Evolutionary conservation across 2,329 filamentous ascomycete species (phyloP).

Genomic region (Neurospora sp.): DNA sequence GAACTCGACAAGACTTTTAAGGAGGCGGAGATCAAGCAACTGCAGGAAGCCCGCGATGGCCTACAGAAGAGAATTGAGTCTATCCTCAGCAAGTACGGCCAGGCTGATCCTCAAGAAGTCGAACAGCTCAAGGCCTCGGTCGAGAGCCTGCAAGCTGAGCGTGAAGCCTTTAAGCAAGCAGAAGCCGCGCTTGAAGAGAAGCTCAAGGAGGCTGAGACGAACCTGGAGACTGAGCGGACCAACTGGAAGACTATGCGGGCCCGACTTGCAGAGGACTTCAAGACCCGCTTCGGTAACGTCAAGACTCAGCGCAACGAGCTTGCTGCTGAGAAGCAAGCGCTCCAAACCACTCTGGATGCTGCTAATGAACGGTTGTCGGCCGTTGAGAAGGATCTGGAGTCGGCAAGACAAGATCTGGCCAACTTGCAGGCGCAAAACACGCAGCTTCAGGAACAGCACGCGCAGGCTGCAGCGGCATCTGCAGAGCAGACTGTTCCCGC

Average conservation of each 20-base stretch:
- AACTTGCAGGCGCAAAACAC: slow-evolving; percentile 27
- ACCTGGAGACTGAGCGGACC: slow-evolving; percentile 43
- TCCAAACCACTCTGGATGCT: slow-evolving; percentile 40
- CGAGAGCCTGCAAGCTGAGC: slow-evolving; percentile 52
- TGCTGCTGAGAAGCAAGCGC: slow-evolving; percentile 38
- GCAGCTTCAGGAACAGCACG: slow-evolving; percentile 25
- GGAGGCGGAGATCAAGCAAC: slow-evolving; percentile 77
- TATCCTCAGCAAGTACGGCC: slow-evolving; percentile 91
- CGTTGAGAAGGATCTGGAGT: slow-evolving; percentile 43
- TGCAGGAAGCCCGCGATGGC: slow-evolving; percentile 83
- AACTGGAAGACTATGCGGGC: slow-evolving; percentile 42
- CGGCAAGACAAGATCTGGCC: slow-evolving; percentile 29
- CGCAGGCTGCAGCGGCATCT: slow-evolving; percentile 25
- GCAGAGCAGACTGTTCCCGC: slow-evolving; percentile 18
- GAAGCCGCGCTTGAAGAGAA: slow-evolving; percentile 43
- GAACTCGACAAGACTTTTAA: slow-evolving; percentile 73
- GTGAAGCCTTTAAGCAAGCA: slow-evolving; percentile 42
- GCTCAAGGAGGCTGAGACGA: slow-evolving; percentile 40
- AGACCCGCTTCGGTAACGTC: slow-evolving; percentile 46
- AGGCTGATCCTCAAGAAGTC: slow-evolving; percentile 86
- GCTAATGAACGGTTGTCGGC: slow-evolving; percentile 29
- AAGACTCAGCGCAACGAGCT: slow-evolving; percentile 43
- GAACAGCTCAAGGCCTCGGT: slow-evolving; percentile 80
- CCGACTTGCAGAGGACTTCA: slow-evolving; percentile 52
- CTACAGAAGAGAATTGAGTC: slow-evolving; percentile 96